These are phyloP conservation scores for Xylaria sp. DNA, from an alignment of 2,329 filamentous ascomycete genomes.

Conservation along the genomic window DNA sequence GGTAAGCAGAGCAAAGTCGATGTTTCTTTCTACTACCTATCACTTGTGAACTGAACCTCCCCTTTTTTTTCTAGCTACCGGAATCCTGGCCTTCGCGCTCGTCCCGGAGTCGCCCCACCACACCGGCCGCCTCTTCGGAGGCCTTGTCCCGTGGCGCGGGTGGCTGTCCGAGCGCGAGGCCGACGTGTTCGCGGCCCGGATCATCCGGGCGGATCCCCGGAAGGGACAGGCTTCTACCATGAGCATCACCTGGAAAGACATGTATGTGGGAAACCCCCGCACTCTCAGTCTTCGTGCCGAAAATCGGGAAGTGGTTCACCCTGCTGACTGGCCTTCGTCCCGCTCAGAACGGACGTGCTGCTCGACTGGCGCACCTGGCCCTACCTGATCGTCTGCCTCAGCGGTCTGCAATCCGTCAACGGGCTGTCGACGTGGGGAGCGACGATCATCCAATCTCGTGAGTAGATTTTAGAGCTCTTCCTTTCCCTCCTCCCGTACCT, in stretches of 20 bases:
- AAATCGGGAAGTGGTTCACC: not conserved
- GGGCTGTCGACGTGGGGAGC: constrained; percentile 26
- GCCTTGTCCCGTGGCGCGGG: constrained; percentile 18
- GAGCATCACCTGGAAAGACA: constrained; percentile 22
- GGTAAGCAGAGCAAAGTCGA: constrained; percentile 1
- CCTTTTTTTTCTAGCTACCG: constrained; percentile 13
- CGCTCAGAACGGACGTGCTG: constrained; percentile 23
- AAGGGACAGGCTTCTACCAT: constrained; percentile 26
- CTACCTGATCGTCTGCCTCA: constrained; percentile 26
- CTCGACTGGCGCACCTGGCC: constrained; percentile 26
- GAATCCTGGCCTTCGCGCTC: constrained; percentile 24
- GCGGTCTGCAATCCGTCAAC: constrained; percentile 23
- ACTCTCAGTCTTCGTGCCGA: not conserved
- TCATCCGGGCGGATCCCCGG: constrained; percentile 23
- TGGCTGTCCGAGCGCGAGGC: constrained; percentile 28
- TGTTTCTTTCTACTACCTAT: not conserved
- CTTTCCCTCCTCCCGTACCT: too few relatives aligned
- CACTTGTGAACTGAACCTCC: too few relatives aligned
- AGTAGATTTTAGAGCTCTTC: too few relatives aligned
- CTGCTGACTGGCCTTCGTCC: not conserved
- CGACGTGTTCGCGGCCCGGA: constrained; percentile 25
- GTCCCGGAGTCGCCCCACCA: constrained; percentile 26
- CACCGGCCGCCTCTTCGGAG: constrained; percentile 23
- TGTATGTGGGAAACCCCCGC: constrained; percentile 23
- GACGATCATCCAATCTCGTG: constrained; percentile 25